phyloP scores from a whole-genome alignment of 202 grass and related monocot species.

The Brachypodium distachyon region DNA sequence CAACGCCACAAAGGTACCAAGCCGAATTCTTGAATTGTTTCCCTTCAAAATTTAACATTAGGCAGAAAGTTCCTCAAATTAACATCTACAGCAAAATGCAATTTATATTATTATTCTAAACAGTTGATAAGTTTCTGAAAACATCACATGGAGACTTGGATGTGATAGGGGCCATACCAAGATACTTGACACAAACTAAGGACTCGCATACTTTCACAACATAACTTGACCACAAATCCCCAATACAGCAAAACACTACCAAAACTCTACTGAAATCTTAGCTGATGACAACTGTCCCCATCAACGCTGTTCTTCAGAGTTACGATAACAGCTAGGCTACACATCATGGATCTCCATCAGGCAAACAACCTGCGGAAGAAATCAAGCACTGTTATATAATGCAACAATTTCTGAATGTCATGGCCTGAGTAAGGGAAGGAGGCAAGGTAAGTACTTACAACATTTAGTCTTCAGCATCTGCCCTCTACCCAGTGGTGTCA shows the following conservation, averaged over 20 bases:
- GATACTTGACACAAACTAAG: background rate
- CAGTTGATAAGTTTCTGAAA: background rate
- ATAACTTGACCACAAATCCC: background rate
- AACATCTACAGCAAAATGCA: background rate
- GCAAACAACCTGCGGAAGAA: constrained; percentile 14
- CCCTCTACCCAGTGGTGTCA: background rate
- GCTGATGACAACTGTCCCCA: background rate
- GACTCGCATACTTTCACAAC: background rate
- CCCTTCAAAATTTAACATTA: background rate
- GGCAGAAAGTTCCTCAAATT: background rate
- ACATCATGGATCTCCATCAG: background rate
- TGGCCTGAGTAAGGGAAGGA: background rate
- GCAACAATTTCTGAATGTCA: background rate
- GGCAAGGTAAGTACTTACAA: constrained; percentile 1
- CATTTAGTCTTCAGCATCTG: background rate
- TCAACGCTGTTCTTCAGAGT: background rate
- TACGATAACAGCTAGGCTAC: background rate
- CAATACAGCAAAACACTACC: background rate
- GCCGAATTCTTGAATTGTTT: no score
- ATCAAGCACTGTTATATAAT: background rate
- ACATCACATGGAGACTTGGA: background rate
- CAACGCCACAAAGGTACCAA: no score
- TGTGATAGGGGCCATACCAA: background rate
- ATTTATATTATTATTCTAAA: no score
- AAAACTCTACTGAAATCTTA: background rate